Base-by-base conservation (phyloP, 768 basidiomycete genomes). In the Leccinellum luteum region DNA sequence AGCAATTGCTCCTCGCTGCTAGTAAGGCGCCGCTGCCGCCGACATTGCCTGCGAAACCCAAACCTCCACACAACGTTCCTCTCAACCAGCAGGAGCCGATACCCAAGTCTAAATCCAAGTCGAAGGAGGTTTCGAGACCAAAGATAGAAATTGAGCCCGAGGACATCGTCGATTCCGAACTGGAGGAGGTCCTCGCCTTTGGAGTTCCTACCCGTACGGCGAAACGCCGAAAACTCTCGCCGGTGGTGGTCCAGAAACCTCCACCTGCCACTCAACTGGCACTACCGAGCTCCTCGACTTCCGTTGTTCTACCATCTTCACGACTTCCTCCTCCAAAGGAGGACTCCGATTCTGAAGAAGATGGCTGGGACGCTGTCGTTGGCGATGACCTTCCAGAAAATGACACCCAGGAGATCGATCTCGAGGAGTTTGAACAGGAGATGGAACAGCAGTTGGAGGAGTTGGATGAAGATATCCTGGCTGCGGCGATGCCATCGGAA, bases 351-450 rank as follows among this genome's bases (percentile, higher is more conserved):
- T 72, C 79, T 4, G 84, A 84, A 41, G 76, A 75, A 41, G 77
- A 75, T 19, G 81, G 80, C 17, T 86, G 83, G 84, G 82, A 85
- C 55, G 71, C 75, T 45, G 78, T 83, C 35, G 60, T 68, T 15
- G 66, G 62, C 25, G 60, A 55, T 21, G 61, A 70, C 30, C 56
- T 55, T 2, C 59, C 23, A 15, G 75, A 69, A 30, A 66, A 69
- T 25, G 73, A 67, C 28, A 56, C 67, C 3, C 64, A 71, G 52
- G 73, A 75, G 52, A 75, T 76, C 21, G 74, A 74, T 43, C 64
- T 73, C 4, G 71, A 74, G 25, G 72, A 65, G 50, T 74, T 74
- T 23, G 72, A 65, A 58, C 67, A 62, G 48, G 72, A 76, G 56
- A 75, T 75, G 68, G 71, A 75, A 57, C 58, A 61, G 47, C 69